These are phyloP conservation scores for Kodamaea fungicola DNA, from an alignment of 1,139 yeast genomes.

Conservation along the genomic window DNA sequence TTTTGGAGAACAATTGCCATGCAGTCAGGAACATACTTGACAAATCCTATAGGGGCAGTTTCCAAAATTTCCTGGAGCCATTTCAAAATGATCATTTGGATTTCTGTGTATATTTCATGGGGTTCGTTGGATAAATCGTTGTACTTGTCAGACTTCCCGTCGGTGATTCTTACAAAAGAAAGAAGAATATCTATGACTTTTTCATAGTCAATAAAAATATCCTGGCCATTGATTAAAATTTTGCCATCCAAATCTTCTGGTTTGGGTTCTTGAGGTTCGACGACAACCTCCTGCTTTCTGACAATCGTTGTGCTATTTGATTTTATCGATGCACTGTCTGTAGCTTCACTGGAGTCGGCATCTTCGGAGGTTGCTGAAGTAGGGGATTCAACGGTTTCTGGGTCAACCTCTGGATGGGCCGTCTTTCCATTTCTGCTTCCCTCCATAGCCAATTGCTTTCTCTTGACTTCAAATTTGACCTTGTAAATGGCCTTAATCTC, in stretches of 20 bases:
- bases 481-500: conserved; percentile 76
- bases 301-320: conserved; percentile 24
- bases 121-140: conserved; percentile 34
- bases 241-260: conserved; percentile 35
- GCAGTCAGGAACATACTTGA: conserved; percentile 53
- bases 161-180: conserved; percentile 62
- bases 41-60: conserved; percentile 73
- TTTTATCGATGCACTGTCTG: conserved; percentile 22
- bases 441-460: conserved; percentile 23
- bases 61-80: conserved; percentile 80
- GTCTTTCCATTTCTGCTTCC: conserved; percentile 6
- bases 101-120: conserved; percentile 60
- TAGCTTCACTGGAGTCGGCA: conserved; percentile 5
- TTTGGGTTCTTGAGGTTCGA: conserved; percentile 2
- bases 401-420: conserved; percentile 7
- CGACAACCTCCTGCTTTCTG: conserved; percentile 11
- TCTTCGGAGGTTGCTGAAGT: conserved; percentile 2
- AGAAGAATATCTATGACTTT: conserved; percentile 77
- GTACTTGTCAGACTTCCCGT: conserved; percentile 16
- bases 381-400: not conserved
- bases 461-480: conserved; percentile 52
- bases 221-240: conserved; percentile 78
- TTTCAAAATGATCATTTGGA: conserved; percentile 72
- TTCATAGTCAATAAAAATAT: conserved; percentile 76
- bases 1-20: conserved; percentile 37